Base-by-base conservation (phyloP, 2,329 filamentous ascomycete genomes). In the Cercospora sojina region DNA sequence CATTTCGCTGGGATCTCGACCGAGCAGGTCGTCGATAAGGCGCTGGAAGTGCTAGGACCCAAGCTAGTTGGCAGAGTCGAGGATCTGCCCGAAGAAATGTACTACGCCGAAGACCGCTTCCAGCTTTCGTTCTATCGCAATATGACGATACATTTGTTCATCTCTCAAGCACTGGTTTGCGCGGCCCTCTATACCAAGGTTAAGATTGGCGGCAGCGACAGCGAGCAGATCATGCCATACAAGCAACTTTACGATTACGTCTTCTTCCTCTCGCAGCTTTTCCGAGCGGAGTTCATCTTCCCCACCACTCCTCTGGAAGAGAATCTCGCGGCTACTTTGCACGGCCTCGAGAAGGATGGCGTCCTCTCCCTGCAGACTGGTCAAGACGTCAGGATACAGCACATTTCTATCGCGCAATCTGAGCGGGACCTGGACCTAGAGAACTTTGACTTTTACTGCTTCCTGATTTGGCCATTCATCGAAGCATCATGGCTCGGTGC, bases 361-460 rank as follows among this genome's bases (percentile, higher is more conserved):
- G 87, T 98, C 8, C 87, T 99, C 35, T 84, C 85, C 5, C 81
- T 96, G 16, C 86, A 87, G 10, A 84, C 88, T 13, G 76, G 81
- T 61, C 80, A 86, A 41, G 80, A 83, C 0, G 80, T 67, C 18
- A 67, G 85, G 0, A 85, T 92, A n/a, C 81, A 82, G 0, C 87
- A 82, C 64, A 82, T 97, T 41, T 92, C 92, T 4, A 83, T 99
- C 7, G 90, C 91, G 18, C 87, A 91, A 5, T 81, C 85, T 3
- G 95, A 99, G 78, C 86, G 93, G 18, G 83, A 85, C 31, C 88
- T 86, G 6, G 95, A 95, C 1, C 84, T 94, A 41, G 95, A 99
- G 79, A 98, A 97, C 74, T 99, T 91, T 74, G 95, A 99, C 76
- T 99, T 99, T 79, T 98, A 98, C 80, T 98, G 94, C 80, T 99